Percentiles rank a stretch among this genome's conserved stretches.
Evolutionary conservation across 2,329 filamentous ascomycete genomes (phyloP).

Genomic region (Clonostachys sp.): DNA sequence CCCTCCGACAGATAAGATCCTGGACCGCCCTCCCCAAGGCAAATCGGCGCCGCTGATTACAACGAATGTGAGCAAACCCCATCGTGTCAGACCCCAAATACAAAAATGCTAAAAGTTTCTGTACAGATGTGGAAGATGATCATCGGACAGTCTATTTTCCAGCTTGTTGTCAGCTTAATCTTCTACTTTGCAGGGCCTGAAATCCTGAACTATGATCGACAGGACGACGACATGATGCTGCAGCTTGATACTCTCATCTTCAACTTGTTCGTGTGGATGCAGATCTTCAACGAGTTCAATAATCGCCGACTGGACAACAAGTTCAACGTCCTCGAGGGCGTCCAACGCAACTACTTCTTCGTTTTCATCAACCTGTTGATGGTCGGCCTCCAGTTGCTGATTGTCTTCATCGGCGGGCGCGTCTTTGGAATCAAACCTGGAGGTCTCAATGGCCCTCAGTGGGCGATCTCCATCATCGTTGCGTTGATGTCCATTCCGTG

Average conservation of each 20-base stretch:
- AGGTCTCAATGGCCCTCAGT: conserved; percentile 37
- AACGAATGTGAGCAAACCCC: conserved; percentile 27
- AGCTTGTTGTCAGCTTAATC: conserved; percentile 52
- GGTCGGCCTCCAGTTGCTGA: conserved; percentile 50
- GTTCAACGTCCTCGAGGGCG: conserved; percentile 55
- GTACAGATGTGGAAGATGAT: conserved; percentile 62
- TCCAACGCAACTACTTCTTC: conserved; percentile 52
- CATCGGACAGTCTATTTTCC: conserved; percentile 55
- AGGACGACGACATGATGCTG: conserved; percentile 29
- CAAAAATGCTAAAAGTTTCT: background rate
- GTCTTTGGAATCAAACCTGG: conserved; percentile 43
- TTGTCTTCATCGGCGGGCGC: conserved; percentile 49
- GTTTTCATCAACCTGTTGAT: conserved; percentile 51
- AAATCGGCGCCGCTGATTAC: conserved; percentile 73
- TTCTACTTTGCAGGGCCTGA: conserved; percentile 56
- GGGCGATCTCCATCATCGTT: conserved; percentile 46
- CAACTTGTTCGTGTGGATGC: conserved; percentile 70
- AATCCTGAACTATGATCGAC: conserved; percentile 45
- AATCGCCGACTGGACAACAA: conserved; percentile 58
- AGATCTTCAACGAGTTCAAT: conserved; percentile 68
- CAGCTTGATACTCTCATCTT: conserved; percentile 59
- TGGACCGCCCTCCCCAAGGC: conserved; percentile 45
- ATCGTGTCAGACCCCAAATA: background rate
- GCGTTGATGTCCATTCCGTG: conserved; percentile 43
- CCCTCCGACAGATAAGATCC: conserved; percentile 50